Percentiles rank a stretch among this genome's conserved stretches.
phyloP scores from a whole-genome alignment of 306 rosid genomes.

The Gastrolobium villosum region DNA sequence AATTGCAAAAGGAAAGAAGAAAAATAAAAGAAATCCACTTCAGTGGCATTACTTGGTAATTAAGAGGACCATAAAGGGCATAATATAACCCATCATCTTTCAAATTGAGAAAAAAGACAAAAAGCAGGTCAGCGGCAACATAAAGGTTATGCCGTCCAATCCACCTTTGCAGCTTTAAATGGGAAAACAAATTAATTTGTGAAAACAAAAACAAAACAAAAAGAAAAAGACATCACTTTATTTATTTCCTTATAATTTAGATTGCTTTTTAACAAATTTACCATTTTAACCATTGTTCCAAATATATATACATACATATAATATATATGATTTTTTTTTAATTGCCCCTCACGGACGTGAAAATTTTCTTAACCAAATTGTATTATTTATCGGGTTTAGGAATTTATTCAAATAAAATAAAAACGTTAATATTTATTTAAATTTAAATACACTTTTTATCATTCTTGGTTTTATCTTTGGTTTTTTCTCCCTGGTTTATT shows the following conservation, averaged over 20 bases:
- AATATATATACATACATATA: background rate
- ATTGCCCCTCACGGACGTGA: constrained; percentile 79
- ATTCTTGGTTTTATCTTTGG: constrained; percentile 43
- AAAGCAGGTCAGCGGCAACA: constrained; percentile 83
- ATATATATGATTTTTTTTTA: constrained; percentile 18
- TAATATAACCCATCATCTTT: background rate
- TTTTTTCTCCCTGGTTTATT: constrained; percentile 48
- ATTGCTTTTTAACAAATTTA: constrained; percentile 47
- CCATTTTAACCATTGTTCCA: constrained; percentile 51
- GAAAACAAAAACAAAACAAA: too few relatives aligned
- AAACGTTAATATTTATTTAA: constrained; percentile 17
- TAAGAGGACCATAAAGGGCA: constrained; percentile 11
- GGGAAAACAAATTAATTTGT: constrained; percentile 53
- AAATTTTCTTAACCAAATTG: constrained; percentile 71
- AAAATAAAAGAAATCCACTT: background rate
- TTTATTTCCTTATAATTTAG: constrained; percentile 42
- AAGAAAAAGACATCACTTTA: constrained; percentile 49
- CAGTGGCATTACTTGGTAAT: constrained; percentile 52
- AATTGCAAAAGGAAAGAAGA: background rate
- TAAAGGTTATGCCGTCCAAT: constrained; percentile 72
- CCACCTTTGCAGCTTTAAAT: constrained; percentile 71
- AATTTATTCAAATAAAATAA: constrained; percentile 49
- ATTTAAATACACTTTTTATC: constrained; percentile 34
- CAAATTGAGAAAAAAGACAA: constrained; percentile 66
- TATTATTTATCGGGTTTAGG: constrained; percentile 81